Conservation (phyloP, 495 filamentous ascomycete species). For the Daldinia decipiens region DNA sequence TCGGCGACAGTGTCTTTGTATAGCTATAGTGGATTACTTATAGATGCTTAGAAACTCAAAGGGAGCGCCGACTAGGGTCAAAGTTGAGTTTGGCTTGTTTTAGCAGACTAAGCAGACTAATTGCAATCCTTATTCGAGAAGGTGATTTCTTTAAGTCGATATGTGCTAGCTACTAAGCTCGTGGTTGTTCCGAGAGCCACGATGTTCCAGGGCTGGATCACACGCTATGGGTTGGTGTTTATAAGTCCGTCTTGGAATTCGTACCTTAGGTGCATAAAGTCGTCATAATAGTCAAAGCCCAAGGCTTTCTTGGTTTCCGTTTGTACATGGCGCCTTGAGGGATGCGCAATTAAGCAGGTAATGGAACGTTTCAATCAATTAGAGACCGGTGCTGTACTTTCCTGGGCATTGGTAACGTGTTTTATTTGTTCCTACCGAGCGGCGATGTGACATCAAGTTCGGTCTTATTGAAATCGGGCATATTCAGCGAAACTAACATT, state of each 20-base stretch:
- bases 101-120: slow-evolving; percentile 7
- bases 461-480: background rate
- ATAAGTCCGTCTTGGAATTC: slow-evolving; percentile 6
- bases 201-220: background rate
- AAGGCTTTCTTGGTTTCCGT: background rate
- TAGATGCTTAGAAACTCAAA: background rate
- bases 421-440: slow-evolving; percentile 21
- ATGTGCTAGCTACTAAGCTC: background rate
- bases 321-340: background rate
- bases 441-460: slow-evolving; percentile 18
- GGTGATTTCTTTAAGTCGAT: slow-evolving; percentile 18
- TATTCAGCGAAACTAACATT: background rate
- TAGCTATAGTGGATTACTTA: slow-evolving; percentile 8
- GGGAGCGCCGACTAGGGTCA: background rate
- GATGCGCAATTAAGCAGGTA: slow-evolving; percentile 12
- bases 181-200: slow-evolving; percentile 11
- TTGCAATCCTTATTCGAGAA: slow-evolving; percentile 27
- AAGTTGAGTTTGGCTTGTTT: slow-evolving; percentile 14
- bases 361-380: slow-evolving; percentile 26
- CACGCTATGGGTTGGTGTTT: background rate
- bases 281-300: no score
- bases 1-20: slow-evolving; percentile 14
- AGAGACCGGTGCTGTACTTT: background rate
- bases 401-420: background rate
- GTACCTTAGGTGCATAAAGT: background rate